A percentile compares a stretch with the other conserved stretches of the same genome.
Evolutionary conservation across 768 basidiomycete species (phyloP).

Genomic region (Rhodotorula graminis): DNA sequence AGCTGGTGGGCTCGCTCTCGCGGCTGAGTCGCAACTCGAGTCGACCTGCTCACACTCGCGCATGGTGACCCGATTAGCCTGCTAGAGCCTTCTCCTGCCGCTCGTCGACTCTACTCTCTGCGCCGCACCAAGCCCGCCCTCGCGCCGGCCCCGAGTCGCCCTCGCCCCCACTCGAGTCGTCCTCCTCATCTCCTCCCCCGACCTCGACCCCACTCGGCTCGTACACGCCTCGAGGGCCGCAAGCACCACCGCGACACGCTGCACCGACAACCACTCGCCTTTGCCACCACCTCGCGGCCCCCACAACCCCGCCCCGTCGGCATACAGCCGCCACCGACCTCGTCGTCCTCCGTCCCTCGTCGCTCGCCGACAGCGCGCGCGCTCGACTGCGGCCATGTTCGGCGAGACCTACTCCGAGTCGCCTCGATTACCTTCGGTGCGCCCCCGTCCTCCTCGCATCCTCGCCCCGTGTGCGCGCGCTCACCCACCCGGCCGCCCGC

Average conservation of each 20-base stretch:
- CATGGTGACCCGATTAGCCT: background rate
- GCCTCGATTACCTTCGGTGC: slow-evolving; percentile 11
- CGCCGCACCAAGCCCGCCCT: background rate
- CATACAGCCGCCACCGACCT: slow-evolving; percentile 2
- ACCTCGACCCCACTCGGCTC: too few species aligned
- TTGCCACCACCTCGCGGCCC: background rate
- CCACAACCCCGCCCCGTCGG: background rate
- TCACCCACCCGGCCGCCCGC: background rate
- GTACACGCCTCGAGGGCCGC: too few species aligned
- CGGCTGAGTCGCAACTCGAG: background rate
- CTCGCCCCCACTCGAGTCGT: background rate
- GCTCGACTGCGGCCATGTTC: slow-evolving; percentile 12
- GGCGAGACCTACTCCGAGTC: slow-evolving; percentile 21
- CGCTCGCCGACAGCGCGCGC: too few species aligned
- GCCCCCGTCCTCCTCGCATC: background rate
- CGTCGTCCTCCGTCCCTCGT: too few species aligned
- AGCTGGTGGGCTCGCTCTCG: background rate
- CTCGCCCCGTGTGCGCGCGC: background rate
- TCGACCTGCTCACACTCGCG: background rate
- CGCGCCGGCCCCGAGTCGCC: background rate
- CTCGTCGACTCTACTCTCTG: background rate
- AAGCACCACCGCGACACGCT: too few species aligned
- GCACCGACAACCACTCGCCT: background rate
- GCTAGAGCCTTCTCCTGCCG: background rate
- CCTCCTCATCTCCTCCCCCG: background rate